Percentiles rank a stretch among this genome's conserved stretches.
Evolutionary conservation across 768 basidiomycete genomes (phyloP).

Genomic region (Cystobasidium tubakii): DNA sequence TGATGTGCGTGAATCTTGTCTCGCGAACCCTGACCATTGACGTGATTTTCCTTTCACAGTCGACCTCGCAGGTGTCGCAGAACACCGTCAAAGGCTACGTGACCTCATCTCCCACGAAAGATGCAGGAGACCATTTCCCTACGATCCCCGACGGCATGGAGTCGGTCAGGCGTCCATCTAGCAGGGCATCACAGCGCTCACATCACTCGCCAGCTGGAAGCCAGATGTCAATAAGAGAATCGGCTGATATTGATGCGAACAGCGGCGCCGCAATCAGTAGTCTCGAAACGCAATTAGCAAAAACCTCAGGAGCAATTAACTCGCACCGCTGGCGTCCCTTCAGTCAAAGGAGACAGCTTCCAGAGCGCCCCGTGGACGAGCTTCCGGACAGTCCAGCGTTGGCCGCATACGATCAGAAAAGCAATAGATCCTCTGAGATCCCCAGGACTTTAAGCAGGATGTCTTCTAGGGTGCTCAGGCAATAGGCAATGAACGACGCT

Average conservation of each 20-base stretch:
- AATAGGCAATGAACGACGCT: too few species aligned
- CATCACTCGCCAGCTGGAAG: not conserved
- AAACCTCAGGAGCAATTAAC: not conserved
- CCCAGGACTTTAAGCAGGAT: constrained; percentile 15
- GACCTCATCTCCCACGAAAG: not conserved
- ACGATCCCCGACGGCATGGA: not conserved
- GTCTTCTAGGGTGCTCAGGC: constrained; percentile 1
- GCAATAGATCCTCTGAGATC: constrained; percentile 5
- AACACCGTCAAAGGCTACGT: constrained; percentile 26
- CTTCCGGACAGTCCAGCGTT: constrained; percentile 30
- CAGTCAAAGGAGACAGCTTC: not conserved
- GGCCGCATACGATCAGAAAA: too few species aligned
- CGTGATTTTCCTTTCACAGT: not conserved
- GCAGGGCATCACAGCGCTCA: not conserved
- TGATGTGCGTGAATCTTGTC: not conserved
- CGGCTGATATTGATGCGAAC: too few species aligned
- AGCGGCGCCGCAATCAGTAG: not conserved
- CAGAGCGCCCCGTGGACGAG: not conserved
- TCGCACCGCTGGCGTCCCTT: constrained; percentile 24
- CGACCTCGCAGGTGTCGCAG: constrained; percentile 32
- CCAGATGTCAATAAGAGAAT: not conserved
- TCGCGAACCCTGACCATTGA: not conserved
- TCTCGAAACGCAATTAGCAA: not conserved
- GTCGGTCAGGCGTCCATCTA: not conserved
- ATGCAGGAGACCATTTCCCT: not conserved